These are phyloP conservation scores for Takashimella tepidaria DNA, from an alignment of 1,284 basidiomycete species.

Conservation along the genomic window DNA sequence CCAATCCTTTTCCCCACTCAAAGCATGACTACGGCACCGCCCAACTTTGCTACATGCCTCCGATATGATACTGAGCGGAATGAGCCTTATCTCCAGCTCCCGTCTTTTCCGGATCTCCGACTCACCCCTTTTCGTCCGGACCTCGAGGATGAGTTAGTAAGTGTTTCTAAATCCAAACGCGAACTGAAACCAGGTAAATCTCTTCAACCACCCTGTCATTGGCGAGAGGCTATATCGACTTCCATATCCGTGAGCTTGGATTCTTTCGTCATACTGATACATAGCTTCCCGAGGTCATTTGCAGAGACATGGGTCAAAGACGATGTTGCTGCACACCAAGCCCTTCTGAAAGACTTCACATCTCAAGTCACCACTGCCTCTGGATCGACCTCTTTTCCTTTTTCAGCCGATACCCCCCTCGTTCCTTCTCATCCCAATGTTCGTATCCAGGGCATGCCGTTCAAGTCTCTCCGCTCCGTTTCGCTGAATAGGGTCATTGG, in stretches of 20 bases:
- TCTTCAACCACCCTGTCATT: constrained; percentile 21
- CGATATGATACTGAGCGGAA: constrained; percentile 19
- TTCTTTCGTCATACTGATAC: neutral
- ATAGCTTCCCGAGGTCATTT: constrained; percentile 11
- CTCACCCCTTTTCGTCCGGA: constrained; percentile 17
- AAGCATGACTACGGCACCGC: too few relatives aligned
- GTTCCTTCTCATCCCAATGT: neutral
- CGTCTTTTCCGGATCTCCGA: constrained; percentile 19
- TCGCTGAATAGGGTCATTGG: constrained; percentile 10
- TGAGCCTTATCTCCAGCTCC: constrained; percentile 26
- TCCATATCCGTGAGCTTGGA: constrained; percentile 21
- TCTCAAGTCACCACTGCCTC: neutral
- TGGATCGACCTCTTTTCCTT: too few relatives aligned
- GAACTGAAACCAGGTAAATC: constrained; percentile 12
- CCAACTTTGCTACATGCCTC: constrained; percentile 9
- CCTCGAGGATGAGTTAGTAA: constrained; percentile 17
- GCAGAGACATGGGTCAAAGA: constrained; percentile 10
- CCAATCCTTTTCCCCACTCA: too few relatives aligned
- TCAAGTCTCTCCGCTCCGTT: constrained; percentile 12
- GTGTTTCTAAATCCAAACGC: neutral
- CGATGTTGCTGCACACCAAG: neutral
- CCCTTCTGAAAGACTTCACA: neutral
- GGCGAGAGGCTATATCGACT: constrained; percentile 17
- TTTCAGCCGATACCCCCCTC: neutral
- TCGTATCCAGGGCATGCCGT: constrained; percentile 11